phyloP scores from a whole-genome alignment of 345 rosid genomes.

The Adansonia digitata region DNA sequence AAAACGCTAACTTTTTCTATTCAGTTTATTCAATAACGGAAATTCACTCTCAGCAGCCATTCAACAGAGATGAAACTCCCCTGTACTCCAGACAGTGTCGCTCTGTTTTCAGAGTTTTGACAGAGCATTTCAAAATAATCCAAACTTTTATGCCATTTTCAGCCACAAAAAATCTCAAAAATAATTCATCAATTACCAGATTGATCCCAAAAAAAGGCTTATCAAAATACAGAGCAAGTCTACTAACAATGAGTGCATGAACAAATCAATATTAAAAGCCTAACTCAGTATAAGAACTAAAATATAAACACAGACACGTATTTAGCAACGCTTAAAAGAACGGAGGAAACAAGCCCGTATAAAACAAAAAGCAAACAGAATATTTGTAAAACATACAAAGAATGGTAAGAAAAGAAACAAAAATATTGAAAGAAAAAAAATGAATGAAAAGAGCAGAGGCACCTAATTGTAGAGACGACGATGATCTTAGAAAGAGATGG shows the following conservation, averaged over 20 bases:
- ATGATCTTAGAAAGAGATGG: slow-evolving; percentile 65
- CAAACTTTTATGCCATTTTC: background rate
- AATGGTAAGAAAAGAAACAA: background rate
- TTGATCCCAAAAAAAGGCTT: background rate
- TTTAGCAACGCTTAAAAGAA: background rate
- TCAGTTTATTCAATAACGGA: background rate
- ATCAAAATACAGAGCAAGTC: background rate
- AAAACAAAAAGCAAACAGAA: background rate
- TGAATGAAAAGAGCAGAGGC: slow-evolving; percentile 14
- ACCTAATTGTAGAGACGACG: slow-evolving; percentile 82
- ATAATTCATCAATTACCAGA: background rate
- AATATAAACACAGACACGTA: background rate
- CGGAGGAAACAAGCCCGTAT: background rate
- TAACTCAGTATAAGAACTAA: background rate
- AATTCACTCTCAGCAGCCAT: background rate
- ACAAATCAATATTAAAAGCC: background rate
- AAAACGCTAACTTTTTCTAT: background rate
- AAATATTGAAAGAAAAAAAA: background rate
- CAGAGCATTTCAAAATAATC: background rate
- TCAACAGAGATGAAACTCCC: background rate
- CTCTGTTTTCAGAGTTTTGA: background rate
- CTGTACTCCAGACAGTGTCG: background rate
- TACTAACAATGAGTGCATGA: background rate
- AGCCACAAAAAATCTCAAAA: background rate
- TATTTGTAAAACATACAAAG: background rate